Evolutionary conservation across 352 stramenopile species (phyloP), one percentile per base, ranked within the genome.

Genomic region (Globisporangium radiosum): DNA sequence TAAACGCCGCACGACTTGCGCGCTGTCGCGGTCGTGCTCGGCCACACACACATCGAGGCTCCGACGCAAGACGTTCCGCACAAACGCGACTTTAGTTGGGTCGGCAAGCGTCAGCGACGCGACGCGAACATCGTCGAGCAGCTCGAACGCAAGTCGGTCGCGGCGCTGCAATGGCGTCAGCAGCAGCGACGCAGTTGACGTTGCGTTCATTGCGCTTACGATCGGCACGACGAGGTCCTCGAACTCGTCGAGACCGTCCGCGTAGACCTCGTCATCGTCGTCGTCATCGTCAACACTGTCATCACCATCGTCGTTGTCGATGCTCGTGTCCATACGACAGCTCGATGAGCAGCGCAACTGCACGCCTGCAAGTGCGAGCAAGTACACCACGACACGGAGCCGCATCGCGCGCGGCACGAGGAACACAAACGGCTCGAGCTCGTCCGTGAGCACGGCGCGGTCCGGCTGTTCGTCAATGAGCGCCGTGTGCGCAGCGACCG

Each of bases 351-450:
- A 58, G 44, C 39, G 54, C 50, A 68, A 69, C 5, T 66, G 48
- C n/a, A 92, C 64, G 38, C 81, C 85, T 44, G 72, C 65, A 47
- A 77, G 54, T 11, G 75, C 52, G 11, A 94, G 61, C 10, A 91
- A 52, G 10, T 71, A 69, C 2, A 61, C 52, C 39, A 88, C 50
- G 14, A 85, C 50, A 0, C 59, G 37, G 52, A 74, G 66, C 14
- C 68, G 74, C n/a, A 73, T 57, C 0, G 44, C n/a, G n/a, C 45
- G 37, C 0, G 72, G 71, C 15, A 91, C 67, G 47, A 54, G 45
- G 64, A 92, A 91, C 38, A 94, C 57, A 64, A 92, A 94, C 25
- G 85, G 85, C 40, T 88, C 68, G 39, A 92, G 72, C 64, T 94
- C 85, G 54, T 94, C 85, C 0, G 68, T 83, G 55, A 93, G 59